Conservation (phyloP, 1,139 yeast species). For the Blastobotrys illinoisensis region DNA sequence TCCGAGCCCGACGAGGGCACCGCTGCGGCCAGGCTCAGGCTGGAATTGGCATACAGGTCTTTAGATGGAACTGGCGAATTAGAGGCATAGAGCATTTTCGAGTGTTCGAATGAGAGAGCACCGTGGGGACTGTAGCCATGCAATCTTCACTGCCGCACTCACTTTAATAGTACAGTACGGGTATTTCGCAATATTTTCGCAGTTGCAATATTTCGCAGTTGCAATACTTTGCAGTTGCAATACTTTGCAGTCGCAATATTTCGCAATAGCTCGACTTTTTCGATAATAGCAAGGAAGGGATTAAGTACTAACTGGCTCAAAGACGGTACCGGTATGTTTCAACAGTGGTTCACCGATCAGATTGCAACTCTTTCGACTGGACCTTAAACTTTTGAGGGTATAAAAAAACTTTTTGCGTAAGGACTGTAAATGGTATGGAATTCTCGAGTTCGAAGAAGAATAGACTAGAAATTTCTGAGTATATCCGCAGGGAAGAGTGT, state of each 20-base stretch:
- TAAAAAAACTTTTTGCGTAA: background rate
- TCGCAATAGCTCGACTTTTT: background rate
- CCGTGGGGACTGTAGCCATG: background rate
- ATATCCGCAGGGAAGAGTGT: background rate
- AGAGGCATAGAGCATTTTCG: background rate
- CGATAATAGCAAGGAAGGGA: background rate
- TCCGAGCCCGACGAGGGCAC: slow-evolving; percentile 7
- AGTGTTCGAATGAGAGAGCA: no score
- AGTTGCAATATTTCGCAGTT: no score
- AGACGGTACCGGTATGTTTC: no score
- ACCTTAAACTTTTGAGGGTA: no score
- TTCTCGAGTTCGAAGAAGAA: background rate
- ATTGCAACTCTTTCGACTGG: background rate
- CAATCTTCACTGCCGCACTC: no score
- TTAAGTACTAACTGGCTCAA: background rate
- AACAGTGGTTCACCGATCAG: no score
- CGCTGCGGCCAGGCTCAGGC: background rate
- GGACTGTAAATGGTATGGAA: background rate
- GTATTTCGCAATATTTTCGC: no score
- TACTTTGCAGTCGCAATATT: background rate
- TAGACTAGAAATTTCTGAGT: background rate
- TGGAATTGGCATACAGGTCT: background rate
- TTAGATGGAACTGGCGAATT: background rate
- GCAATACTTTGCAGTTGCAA: no score
- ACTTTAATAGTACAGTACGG: no score